Evolutionary conservation across 2,329 filamentous ascomycete species (phyloP).

Genomic region (Madurella mycetomatis): DNA sequence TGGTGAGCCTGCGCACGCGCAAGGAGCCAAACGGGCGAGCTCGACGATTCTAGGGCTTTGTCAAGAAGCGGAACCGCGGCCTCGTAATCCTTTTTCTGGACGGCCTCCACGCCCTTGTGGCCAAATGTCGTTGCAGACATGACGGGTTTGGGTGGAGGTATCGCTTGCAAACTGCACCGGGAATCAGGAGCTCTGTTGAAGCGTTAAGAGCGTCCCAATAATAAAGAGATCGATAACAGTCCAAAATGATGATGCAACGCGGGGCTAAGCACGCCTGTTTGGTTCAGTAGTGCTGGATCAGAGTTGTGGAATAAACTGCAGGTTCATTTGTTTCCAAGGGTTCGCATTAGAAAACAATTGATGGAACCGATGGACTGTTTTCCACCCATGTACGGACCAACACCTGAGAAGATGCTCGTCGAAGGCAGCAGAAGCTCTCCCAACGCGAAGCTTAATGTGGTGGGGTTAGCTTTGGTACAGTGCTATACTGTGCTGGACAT

Average conservation of each 20-base stretch:
- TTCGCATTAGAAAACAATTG: background rate
- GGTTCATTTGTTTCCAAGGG: too few species aligned
- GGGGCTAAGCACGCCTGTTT: too few species aligned
- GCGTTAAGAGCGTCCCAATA: too few species aligned
- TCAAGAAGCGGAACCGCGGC: slow-evolving; percentile 66
- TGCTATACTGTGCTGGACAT: too few species aligned
- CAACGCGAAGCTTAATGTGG: background rate
- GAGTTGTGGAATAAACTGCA: too few species aligned
- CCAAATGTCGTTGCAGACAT: slow-evolving; percentile 53
- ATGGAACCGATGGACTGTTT: background rate
- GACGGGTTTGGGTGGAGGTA: background rate
- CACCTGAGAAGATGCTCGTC: background rate
- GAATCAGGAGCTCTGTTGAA: background rate
- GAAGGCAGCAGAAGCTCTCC: background rate
- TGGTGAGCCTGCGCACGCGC: slow-evolving; percentile 76
- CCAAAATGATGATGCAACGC: too few species aligned
- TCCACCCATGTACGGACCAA: background rate
- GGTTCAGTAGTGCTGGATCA: too few species aligned
- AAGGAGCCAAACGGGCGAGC: slow-evolving; percentile 73
- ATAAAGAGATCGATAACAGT: too few species aligned
- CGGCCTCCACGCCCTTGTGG: slow-evolving; percentile 60
- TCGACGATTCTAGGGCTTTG: slow-evolving; percentile 59
- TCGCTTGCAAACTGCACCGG: background rate
- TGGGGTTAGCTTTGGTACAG: background rate
- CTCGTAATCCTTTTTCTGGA: slow-evolving; percentile 59